Conservation (phyloP, 805 yeast species). For the Lipomyces chichibuensis region DNA sequence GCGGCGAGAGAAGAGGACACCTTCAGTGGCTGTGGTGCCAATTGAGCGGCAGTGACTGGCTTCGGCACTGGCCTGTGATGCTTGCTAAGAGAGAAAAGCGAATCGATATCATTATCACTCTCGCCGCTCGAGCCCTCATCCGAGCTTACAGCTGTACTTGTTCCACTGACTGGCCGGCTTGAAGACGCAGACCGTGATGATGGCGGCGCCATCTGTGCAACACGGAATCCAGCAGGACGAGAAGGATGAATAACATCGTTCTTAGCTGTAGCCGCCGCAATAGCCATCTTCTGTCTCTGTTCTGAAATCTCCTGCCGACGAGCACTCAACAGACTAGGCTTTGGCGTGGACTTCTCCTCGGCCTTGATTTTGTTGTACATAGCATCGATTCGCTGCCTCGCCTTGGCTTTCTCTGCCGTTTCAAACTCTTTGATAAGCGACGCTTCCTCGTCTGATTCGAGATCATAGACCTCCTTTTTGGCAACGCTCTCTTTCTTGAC, state of each 20-base stretch:
- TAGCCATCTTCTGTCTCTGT: constrained; percentile 31
- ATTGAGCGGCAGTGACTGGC: constrained; percentile 24
- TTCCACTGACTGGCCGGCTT: constrained; percentile 32
- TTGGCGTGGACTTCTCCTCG: constrained; percentile 10
- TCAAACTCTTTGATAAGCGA: constrained; percentile 22
- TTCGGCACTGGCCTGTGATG: constrained; percentile 37
- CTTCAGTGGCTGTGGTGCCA: constrained; percentile 30
- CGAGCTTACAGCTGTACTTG: constrained; percentile 31
- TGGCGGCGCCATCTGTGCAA: constrained; percentile 43
- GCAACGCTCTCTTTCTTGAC: not conserved
- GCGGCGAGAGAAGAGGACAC: constrained; percentile 17
- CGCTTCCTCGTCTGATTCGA: constrained; percentile 27
- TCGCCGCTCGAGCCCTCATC: constrained; percentile 49
- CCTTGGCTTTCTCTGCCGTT: constrained; percentile 7
- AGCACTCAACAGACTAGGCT: constrained; percentile 21
- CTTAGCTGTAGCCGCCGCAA: constrained; percentile 15
- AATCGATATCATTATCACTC: constrained; percentile 44
- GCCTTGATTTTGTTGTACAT: constrained; percentile 15
- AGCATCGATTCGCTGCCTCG: constrained; percentile 7
- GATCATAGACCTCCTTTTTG: constrained; percentile 7
- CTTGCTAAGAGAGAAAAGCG: constrained; percentile 44
- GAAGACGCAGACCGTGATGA: constrained; percentile 27
- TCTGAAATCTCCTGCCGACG: constrained; percentile 35
- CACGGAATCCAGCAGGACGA: constrained; percentile 55
- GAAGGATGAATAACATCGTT: constrained; percentile 50